Percentiles rank a stretch among this genome's conserved stretches.
phyloP scores from a whole-genome alignment of 768 basidiomycete genomes.

The Boletus sp. region DNA sequence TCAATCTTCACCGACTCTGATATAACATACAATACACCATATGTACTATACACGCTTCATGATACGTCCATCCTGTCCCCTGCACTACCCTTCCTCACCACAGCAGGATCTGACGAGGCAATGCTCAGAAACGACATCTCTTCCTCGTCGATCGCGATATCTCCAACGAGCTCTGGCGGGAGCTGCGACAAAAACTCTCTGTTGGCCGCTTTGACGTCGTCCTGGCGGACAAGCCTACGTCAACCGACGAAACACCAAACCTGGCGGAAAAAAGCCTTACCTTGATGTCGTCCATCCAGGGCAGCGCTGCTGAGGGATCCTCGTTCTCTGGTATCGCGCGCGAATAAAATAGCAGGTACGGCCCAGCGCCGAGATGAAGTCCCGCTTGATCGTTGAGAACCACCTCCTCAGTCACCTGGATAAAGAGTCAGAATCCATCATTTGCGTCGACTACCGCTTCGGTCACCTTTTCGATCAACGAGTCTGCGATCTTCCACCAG shows the following conservation, averaged over 20 bases:
- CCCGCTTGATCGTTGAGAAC: conserved; percentile 71
- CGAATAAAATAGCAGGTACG: conserved; percentile 75
- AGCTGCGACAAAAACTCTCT: conserved; percentile 35
- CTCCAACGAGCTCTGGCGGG: conserved; percentile 29
- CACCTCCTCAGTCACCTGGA: conserved; percentile 65
- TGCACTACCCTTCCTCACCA: neutral
- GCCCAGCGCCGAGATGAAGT: conserved; percentile 72
- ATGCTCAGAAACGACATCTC: neutral
- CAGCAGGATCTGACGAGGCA: neutral
- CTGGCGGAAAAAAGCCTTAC: conserved; percentile 2
- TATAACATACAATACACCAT: too few species aligned
- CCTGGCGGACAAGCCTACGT: conserved; percentile 8
- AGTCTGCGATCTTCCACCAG: conserved; percentile 85
- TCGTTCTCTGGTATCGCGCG: conserved; percentile 29
- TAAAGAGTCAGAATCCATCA: neutral
- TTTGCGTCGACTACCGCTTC: neutral
- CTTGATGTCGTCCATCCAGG: conserved; percentile 33
- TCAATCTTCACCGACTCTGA: too few species aligned
- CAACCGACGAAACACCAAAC: neutral
- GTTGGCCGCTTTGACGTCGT: conserved; percentile 39
- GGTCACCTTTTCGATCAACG: conserved; percentile 59
- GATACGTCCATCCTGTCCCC: conserved; percentile 20
- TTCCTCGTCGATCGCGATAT: conserved; percentile 20
- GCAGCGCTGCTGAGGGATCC: conserved; percentile 10
- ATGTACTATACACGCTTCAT: neutral